Base-by-base conservation (phyloP, 257 asterid genomes). In the Solanum habrochaites region DNA sequence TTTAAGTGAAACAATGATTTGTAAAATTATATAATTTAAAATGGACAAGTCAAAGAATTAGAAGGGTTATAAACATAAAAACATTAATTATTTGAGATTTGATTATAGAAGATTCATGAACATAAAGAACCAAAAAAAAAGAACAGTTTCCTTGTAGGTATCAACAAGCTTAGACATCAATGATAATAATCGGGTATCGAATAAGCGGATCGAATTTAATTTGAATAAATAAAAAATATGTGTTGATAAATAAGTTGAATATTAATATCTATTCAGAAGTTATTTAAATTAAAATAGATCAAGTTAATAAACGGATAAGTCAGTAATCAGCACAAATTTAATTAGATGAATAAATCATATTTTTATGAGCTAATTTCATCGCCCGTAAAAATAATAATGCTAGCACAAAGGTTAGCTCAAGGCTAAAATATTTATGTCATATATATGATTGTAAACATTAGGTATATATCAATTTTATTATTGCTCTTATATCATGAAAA, bases 41-140 rank as follows among this genome's bases (percentile, higher is more conserved):
- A 83, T 43, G 81, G 85, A 87, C 71, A 67, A 45, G 88, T 89
- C 83, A 75, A n/a, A 82, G 73, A 67, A 64, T 60, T 49, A 49
- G 58, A 42, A 49, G 35, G 42, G 35, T 40, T 66, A 58, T 58
- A 58, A 40, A 73, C 18, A 23, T 71, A 74, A 45, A 62, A 35
- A 16, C 13, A 16, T 70, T 32, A 80, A 87, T 85, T 81, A 89
- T 84, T 74, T 83, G 85, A 64, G 60, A 64, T 86, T 37, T 43
- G 39, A 86, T 49, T 73, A 37, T 60, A 52, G 25, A 29, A 13
- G 66, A 40, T 83, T 2, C 23, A 40, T 83, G 86, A 77, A 83
- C 80, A 40, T 0, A 23, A 23, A 70, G 67, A 71, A 20, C 20
- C 73, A 16, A 71, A 71, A 71, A 20, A 29, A 43, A 86, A 23